Conservation (phyloP, 1,284 basidiomycete genomes). For the Sanghuangporus weigelae region DNA sequence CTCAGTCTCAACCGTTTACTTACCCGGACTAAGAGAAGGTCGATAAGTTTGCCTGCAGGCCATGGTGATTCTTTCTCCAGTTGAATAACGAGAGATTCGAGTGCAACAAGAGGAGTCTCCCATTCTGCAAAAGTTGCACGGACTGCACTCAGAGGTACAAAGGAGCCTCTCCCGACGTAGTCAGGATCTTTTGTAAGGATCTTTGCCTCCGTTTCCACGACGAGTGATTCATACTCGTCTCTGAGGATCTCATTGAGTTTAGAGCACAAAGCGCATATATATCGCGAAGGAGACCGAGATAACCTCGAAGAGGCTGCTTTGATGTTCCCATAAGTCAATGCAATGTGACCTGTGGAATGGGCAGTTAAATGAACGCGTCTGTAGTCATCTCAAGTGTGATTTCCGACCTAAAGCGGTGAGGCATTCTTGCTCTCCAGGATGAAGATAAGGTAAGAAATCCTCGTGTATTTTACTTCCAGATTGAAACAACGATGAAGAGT, state of each 20-base stretch:
- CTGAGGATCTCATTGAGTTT: conserved; percentile 67
- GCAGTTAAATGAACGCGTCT: background rate
- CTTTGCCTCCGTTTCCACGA: conserved; percentile 77
- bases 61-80: conserved; percentile 52
- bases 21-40: conserved; percentile 56
- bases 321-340: conserved; percentile 66
- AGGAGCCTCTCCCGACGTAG: conserved; percentile 69
- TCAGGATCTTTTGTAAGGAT: conserved; percentile 64
- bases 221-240: conserved; percentile 74
- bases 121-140: conserved; percentile 78
- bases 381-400: background rate
- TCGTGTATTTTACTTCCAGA: conserved; percentile 54
- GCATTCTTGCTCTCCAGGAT: conserved; percentile 81
- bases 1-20: background rate
- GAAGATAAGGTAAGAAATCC: conserved; percentile 65
- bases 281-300: conserved; percentile 61
- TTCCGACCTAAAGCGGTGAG: conserved; percentile 60
- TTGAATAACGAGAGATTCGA: conserved; percentile 57
- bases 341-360: conserved; percentile 39
- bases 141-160: conserved; percentile 77
- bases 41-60: conserved; percentile 73
- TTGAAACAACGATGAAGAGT: conserved; percentile 76
- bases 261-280: conserved; percentile 71
- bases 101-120: conserved; percentile 74
- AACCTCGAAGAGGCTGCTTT: conserved; percentile 48